Evolutionary conservation across 306 rosid species (phyloP).

Genomic region (Rosa multiflora): DNA sequence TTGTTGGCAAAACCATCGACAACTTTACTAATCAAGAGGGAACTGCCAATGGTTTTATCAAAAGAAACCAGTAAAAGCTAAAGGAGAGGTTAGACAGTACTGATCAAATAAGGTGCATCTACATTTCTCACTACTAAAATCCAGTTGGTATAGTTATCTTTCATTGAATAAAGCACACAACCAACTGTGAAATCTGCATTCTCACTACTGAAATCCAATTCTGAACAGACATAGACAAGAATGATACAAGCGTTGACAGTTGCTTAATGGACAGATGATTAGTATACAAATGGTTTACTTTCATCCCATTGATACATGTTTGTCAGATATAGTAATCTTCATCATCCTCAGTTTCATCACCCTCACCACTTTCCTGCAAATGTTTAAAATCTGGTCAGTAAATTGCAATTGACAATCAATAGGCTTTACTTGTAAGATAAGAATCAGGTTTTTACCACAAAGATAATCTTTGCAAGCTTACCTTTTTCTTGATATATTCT

Average conservation of each 20-base stretch:
- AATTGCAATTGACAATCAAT: neutral
- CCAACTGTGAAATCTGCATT: slow-evolving; percentile 19
- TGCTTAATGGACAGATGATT: slow-evolving; percentile 24
- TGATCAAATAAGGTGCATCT: neutral
- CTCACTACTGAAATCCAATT: slow-evolving; percentile 29
- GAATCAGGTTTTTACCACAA: slow-evolving; percentile 11
- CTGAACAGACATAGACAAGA: slow-evolving; percentile 30
- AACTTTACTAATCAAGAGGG: neutral
- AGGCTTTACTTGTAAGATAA: neutral
- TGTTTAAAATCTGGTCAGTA: slow-evolving; percentile 9
- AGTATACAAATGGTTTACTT: slow-evolving; percentile 40
- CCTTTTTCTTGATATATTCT: slow-evolving; percentile 72
- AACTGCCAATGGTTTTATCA: neutral
- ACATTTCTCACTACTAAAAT: neutral
- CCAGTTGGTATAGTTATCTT: neutral
- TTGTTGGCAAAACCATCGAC: neutral
- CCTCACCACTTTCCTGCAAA: slow-evolving; percentile 75
- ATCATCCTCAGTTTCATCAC: slow-evolving; percentile 50
- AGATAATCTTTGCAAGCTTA: slow-evolving; percentile 25
- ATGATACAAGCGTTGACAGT: slow-evolving; percentile 19
- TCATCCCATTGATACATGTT: slow-evolving; percentile 20
- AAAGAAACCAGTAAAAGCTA: neutral
- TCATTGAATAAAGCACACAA: neutral
- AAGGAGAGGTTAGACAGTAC: neutral
- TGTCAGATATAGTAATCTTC: slow-evolving; percentile 30